Percentiles rank a stretch among this genome's conserved stretches.
Conservation (phyloP, 1,284 basidiomycete genomes). For the Cerioporus squamosus region DNA sequence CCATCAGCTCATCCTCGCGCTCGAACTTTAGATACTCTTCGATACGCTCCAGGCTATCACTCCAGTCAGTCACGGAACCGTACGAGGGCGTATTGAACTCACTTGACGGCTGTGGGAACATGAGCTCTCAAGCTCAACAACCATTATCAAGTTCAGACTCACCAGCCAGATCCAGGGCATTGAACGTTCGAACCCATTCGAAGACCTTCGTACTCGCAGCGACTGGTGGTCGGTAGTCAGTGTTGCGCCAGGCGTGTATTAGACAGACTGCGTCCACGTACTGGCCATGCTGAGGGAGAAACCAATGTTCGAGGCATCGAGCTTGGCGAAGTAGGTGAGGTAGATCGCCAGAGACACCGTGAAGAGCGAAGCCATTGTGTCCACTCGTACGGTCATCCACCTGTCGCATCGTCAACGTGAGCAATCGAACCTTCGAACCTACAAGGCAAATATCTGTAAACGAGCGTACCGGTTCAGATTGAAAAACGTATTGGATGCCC, state of each 20-base stretch:
- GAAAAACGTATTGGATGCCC: slow-evolving; percentile 49
- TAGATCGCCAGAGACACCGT: slow-evolving; percentile 54
- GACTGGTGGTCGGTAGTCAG: slow-evolving; percentile 34
- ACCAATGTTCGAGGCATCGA: slow-evolving; percentile 48
- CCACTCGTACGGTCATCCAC: slow-evolving; percentile 61
- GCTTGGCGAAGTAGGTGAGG: slow-evolving; percentile 47
- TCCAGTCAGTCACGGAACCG: not conserved
- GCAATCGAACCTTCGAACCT: not conserved
- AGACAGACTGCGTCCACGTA: slow-evolving; percentile 19
- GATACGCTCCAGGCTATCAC: slow-evolving; percentile 72
- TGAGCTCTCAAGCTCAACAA: too few relatives aligned
- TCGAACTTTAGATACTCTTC: slow-evolving; percentile 74
- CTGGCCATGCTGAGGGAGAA: slow-evolving; percentile 54
- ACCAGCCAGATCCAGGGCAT: slow-evolving; percentile 63
- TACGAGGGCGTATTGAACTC: not conserved
- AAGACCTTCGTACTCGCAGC: slow-evolving; percentile 60
- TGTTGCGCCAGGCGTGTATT: too few relatives aligned
- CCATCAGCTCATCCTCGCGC: slow-evolving; percentile 57
- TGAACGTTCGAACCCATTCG: slow-evolving; percentile 55
- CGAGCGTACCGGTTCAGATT: slow-evolving; percentile 50
- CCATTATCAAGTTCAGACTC: slow-evolving; percentile 13
- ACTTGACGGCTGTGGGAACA: slow-evolving; percentile 50
- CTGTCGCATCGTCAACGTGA: slow-evolving; percentile 30
- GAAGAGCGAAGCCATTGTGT: slow-evolving; percentile 52
- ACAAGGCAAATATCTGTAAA: not conserved